Conservation (phyloP, 140 eudicot genomes). For the Flaveria floridana region DNA sequence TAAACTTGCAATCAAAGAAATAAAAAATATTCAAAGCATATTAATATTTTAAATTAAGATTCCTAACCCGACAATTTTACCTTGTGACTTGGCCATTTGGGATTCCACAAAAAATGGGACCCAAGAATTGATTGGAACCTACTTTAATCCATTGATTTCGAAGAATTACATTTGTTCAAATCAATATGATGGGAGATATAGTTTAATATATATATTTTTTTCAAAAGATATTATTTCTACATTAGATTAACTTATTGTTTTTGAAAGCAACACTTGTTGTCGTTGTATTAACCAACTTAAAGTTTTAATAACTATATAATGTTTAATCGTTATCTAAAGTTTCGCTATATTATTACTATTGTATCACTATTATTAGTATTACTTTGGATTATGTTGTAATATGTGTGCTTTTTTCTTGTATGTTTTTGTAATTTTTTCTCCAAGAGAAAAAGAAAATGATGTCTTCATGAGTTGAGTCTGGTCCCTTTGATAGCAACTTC, state of each 20-base stretch:
- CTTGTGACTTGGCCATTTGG: slow-evolving; percentile 24
- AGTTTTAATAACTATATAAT: too few relatives aligned
- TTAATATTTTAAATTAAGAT: slow-evolving; percentile 22
- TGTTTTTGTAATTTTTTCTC: too few relatives aligned
- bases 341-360: too few relatives aligned
- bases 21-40: slow-evolving; percentile 4
- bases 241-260: too few relatives aligned
- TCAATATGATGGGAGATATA: neutral
- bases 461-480: too few relatives aligned
- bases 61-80: slow-evolving; percentile 13
- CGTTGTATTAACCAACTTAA: neutral
- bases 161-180: slow-evolving; percentile 6
- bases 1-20: slow-evolving; percentile 30
- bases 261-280: too few relatives aligned
- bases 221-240: too few relatives aligned
- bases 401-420: too few relatives aligned
- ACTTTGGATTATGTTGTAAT: too few relatives aligned
- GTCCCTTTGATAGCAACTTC: too few relatives aligned
- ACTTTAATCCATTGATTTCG: slow-evolving; percentile 25
- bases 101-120: slow-evolving; percentile 24
- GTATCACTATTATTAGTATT: too few relatives aligned
- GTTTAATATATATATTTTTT: neutral
- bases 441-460: too few relatives aligned
- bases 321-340: neutral
- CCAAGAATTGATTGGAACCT: slow-evolving; percentile 10